phyloP scores from a whole-genome alignment of 2,329 filamentous ascomycete species.

The Chaetomium globosum region DNA sequence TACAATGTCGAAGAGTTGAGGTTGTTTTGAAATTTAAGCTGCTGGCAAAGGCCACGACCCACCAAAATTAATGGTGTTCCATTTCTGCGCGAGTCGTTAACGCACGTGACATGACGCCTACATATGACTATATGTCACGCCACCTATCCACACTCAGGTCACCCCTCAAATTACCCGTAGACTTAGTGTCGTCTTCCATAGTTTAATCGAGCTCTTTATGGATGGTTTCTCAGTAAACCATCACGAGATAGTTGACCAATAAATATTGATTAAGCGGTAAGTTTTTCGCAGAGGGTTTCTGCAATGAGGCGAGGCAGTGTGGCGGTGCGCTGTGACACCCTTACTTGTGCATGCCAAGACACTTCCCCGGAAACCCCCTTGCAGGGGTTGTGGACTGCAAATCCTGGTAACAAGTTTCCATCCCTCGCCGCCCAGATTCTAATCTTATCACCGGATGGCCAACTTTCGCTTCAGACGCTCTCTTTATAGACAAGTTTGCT shows the following conservation, averaged over 20 bases:
- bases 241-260: too few species aligned
- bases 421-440: background rate
- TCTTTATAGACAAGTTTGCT: constrained; percentile 8
- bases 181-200: too few species aligned
- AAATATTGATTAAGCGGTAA: background rate
- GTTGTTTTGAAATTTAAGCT: constrained; percentile 31
- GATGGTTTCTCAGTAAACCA: too few species aligned
- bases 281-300: background rate
- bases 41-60: constrained; percentile 16
- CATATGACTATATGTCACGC: too few species aligned
- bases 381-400: constrained; percentile 20
- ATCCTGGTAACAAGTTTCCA: constrained; percentile 3
- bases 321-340: constrained; percentile 31
- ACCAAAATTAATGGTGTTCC: constrained; percentile 1
- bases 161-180: too few species aligned
- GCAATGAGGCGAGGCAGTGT: constrained; percentile 1
- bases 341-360: constrained; percentile 31
- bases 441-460: background rate
- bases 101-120: background rate
- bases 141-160: too few species aligned
- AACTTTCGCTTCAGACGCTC: constrained; percentile 24
- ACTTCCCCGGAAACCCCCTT: constrained; percentile 22
- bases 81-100: background rate
- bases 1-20: constrained; percentile 22
- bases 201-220: too few species aligned